These are phyloP conservation scores for Lachnellula cervina DNA, from an alignment of 2,329 filamentous ascomycete genomes.

Conservation along the genomic window DNA sequence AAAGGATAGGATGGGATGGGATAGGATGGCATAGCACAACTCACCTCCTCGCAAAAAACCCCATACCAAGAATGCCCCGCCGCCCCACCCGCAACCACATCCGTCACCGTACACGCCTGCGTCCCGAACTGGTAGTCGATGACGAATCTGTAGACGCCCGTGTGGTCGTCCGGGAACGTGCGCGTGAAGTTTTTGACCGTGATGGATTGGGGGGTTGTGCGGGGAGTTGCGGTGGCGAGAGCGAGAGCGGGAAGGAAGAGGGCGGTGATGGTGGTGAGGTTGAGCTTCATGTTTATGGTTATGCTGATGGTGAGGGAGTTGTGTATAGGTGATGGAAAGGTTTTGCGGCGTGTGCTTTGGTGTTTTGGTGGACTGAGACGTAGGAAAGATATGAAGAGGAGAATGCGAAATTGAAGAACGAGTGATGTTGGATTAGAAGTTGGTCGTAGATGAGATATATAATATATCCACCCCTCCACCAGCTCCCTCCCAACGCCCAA, in stretches of 20 bases:
- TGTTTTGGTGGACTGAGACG: too few relatives aligned
- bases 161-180: constrained; percentile 2
- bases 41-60: constrained; percentile 4
- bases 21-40: neutral
- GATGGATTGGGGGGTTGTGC: neutral
- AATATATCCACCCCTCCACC: too few relatives aligned
- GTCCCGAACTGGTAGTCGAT: constrained; percentile 1
- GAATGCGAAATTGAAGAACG: too few relatives aligned
- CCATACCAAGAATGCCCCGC: constrained; percentile 4
- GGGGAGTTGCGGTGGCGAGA: neutral
- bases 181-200: constrained; percentile 7
- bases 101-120: constrained; percentile 2
- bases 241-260: neutral
- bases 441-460: too few relatives aligned
- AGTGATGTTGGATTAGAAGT: too few relatives aligned
- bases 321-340: neutral
- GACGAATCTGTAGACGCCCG: constrained; percentile 8
- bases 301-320: too few relatives aligned
- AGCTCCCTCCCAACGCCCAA: too few relatives aligned
- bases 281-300: constrained; percentile 4
- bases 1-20: too few relatives aligned
- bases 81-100: neutral
- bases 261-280: neutral
- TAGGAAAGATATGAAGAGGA: too few relatives aligned
- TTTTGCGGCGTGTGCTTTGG: too few relatives aligned